Evolutionary conservation across 1,284 basidiomycete genomes (phyloP), one percentile per base, ranked within the genome.

Genomic region (Melampsora abietis-canadensis): DNA sequence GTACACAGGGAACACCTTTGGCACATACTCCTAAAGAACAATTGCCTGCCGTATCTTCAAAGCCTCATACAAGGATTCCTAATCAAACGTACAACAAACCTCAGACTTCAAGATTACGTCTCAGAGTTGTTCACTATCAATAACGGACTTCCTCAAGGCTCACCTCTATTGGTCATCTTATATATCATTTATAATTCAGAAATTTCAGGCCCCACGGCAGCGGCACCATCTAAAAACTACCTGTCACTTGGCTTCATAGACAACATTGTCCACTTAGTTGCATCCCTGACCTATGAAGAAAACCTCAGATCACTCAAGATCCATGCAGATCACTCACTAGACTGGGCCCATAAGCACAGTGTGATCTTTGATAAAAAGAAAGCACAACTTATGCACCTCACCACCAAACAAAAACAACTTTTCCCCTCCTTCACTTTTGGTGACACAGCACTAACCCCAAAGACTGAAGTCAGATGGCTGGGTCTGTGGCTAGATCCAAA

Each of bases 101-200:
- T 66, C n/a, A 19, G 64, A 21, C 5, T 66, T 2, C 19, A 14
- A 2, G 64, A 66, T 12, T 66, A 2, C 14, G 15, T 31, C 12
- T 66, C 64, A 24, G 2, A 27, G 0, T 10, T 21, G 0, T 66
- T 66, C 7, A 14, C 15, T 5, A 51, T 66, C 1, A 31, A 27
- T 0, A 4, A 51, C 21, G 66, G 66, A 8, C 51, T 68, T 14
- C 66, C 66, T 3, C 66, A 68, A 37, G 66, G 66, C 7, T 68
- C 51, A 1, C 66, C 48, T 6, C 37, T 68, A 6, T 68, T 17
- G 12, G 66, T 68, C 0, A 68, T 68, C 14, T 40, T 68, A 3
- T 68, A 59, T 2, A 68, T 68, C n/a, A 8, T 68, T 0, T 68
- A 68, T n/a, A 68, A 57, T 19, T 54, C 47, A n/a, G n/a, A n/a